Conservation (phyloP, 2,329 filamentous ascomycete species). For the Decorospora gaudefroyi region DNA sequence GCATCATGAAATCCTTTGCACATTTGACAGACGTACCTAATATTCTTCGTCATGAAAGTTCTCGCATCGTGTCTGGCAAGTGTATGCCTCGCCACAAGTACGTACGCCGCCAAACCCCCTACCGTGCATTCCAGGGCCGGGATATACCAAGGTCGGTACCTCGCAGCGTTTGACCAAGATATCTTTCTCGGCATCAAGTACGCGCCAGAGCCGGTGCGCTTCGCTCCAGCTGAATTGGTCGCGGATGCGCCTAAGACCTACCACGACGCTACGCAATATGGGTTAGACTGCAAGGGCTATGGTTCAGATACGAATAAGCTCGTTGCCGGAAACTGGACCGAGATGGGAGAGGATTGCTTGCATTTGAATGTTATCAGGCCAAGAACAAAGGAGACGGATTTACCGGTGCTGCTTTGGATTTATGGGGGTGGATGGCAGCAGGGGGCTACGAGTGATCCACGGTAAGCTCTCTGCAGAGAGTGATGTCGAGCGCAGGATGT, state of each 20-base stretch:
- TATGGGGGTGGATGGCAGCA: constrained; percentile 44
- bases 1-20: not conserved
- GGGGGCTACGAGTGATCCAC: constrained; percentile 40
- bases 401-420: constrained; percentile 42
- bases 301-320: constrained; percentile 33
- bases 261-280: constrained; percentile 32
- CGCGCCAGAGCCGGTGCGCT: constrained; percentile 35
- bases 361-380: constrained; percentile 47
- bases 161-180: constrained; percentile 37
- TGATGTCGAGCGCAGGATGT: fast-evolving
- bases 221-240: constrained; percentile 27
- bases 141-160: constrained; percentile 34
- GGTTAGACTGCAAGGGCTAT: constrained; percentile 36
- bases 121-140: constrained; percentile 33
- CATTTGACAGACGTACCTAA: not conserved
- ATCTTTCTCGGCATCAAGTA: constrained; percentile 40
- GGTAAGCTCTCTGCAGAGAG: constrained; percentile 16
- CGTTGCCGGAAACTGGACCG: constrained; percentile 30
- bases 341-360: constrained; percentile 52
- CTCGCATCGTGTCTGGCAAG: not conserved
- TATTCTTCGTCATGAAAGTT: constrained; percentile 8
- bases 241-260: constrained; percentile 15
- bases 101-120: constrained; percentile 7
- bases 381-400: constrained; percentile 17
- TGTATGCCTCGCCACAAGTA: not conserved